These are phyloP conservation scores for Tolypocladium tundrense DNA, from an alignment of 2,329 filamentous ascomycete species.

Conservation along the genomic window DNA sequence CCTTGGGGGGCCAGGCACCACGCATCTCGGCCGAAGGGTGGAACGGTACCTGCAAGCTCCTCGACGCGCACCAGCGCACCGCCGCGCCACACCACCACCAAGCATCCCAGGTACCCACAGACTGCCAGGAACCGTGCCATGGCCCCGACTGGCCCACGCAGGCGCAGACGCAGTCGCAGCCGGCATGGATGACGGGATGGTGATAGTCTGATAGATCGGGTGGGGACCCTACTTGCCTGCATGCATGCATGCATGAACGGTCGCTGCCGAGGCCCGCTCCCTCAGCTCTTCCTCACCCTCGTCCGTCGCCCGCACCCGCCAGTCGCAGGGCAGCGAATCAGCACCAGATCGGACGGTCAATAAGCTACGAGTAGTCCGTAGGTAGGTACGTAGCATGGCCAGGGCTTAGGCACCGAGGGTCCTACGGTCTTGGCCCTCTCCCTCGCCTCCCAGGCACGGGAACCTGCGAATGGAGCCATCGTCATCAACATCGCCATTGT, in stretches of 20 bases:
- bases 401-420: neutral
- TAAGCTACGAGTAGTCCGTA: neutral
- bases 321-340: neutral
- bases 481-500: neutral
- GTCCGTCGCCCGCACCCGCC: neutral
- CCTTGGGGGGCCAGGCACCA: neutral
- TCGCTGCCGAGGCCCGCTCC: neutral
- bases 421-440: neutral
- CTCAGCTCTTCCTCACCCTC: neutral
- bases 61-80: neutral
- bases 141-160: neutral
- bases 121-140: neutral
- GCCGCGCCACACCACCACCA: neutral
- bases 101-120: neutral
- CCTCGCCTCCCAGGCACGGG: conserved; percentile 1
- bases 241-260: neutral
- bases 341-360: neutral
- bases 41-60: neutral
- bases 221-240: neutral
- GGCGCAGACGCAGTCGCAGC: neutral
- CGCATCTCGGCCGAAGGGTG: neutral
- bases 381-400: neutral
- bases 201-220: neutral
- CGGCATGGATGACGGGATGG: neutral
- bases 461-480: neutral